Conservation (phyloP, 495 filamentous ascomycete species). For the Platismatia glauca region DNA sequence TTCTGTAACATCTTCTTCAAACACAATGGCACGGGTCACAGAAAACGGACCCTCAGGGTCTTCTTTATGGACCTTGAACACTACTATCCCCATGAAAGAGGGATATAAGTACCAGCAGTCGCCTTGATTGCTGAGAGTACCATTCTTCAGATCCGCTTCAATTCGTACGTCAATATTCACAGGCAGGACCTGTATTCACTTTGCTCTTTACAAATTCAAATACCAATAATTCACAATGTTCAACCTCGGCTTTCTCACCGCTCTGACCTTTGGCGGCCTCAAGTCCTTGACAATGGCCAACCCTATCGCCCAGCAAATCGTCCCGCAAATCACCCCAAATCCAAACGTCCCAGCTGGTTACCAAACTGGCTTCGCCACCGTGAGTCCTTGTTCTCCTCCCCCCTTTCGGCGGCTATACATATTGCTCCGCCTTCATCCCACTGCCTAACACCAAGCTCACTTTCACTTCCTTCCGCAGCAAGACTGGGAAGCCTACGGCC, state of each 20-base stretch:
- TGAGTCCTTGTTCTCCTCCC: background rate
- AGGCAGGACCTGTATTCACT: background rate
- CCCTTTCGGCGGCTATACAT: background rate
- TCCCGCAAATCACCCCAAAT: background rate
- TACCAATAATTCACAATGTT: background rate
- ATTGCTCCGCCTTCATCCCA: background rate
- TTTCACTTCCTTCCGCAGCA: slow-evolving; percentile 2
- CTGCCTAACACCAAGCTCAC: background rate
- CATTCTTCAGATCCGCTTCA: background rate
- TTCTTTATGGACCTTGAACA: background rate
- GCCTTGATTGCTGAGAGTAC: too few species aligned
- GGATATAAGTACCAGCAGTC: background rate
- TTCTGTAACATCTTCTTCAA: background rate
- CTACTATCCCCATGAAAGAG: background rate
- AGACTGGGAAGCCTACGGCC: slow-evolving; percentile 13
- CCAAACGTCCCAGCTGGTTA: background rate
- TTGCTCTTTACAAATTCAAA: background rate
- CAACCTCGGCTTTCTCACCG: background rate
- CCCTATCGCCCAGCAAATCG: background rate
- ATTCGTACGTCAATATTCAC: background rate
- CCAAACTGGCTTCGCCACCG: slow-evolving; percentile 11
- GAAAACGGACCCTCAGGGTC: background rate
- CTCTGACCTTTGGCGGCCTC: background rate
- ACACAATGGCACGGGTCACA: background rate
- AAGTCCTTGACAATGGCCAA: background rate